Evolutionary conservation across 1,139 yeast species (phyloP).

Genomic region (Candida pseudoviswanathii): DNA sequence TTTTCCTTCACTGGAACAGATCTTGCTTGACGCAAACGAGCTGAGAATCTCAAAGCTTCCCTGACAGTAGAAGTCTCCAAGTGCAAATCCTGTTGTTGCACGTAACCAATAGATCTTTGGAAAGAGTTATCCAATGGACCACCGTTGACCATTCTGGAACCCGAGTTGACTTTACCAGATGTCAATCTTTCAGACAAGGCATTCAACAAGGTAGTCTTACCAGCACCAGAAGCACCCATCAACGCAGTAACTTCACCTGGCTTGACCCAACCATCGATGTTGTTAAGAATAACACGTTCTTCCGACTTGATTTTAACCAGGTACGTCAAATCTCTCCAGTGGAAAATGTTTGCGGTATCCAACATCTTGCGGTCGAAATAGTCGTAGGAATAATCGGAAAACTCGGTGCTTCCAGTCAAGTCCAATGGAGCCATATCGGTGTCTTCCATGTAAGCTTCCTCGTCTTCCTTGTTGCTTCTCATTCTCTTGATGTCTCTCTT

Average conservation of each 20-base stretch:
- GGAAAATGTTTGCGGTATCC: slow-evolving; percentile 48
- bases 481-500: slow-evolving; percentile 15
- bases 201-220: slow-evolving; percentile 37
- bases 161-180: slow-evolving; percentile 35
- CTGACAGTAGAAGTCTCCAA: slow-evolving; percentile 40
- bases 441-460: slow-evolving; percentile 15
- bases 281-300: slow-evolving; percentile 61
- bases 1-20: slow-evolving; percentile 31
- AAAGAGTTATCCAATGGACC: slow-evolving; percentile 33
- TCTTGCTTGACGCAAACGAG: slow-evolving; percentile 38
- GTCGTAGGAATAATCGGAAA: slow-evolving; percentile 35
- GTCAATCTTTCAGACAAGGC: slow-evolving; percentile 37
- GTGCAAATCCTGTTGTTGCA: slow-evolving; percentile 44
- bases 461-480: slow-evolving; percentile 10
- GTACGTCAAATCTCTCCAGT: slow-evolving; percentile 77
- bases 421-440: slow-evolving; percentile 19
- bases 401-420: slow-evolving; percentile 20
- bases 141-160: slow-evolving; percentile 40
- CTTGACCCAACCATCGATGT: slow-evolving; percentile 63
- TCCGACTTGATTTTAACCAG: slow-evolving; percentile 67
- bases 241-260: slow-evolving; percentile 34
- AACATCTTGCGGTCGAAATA: slow-evolving; percentile 18
- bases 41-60: slow-evolving; percentile 39
- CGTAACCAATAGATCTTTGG: slow-evolving; percentile 45
- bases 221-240: slow-evolving; percentile 41